Conservation (phyloP, 2,329 filamentous ascomycete genomes). For the Daldinia sp. region DNA sequence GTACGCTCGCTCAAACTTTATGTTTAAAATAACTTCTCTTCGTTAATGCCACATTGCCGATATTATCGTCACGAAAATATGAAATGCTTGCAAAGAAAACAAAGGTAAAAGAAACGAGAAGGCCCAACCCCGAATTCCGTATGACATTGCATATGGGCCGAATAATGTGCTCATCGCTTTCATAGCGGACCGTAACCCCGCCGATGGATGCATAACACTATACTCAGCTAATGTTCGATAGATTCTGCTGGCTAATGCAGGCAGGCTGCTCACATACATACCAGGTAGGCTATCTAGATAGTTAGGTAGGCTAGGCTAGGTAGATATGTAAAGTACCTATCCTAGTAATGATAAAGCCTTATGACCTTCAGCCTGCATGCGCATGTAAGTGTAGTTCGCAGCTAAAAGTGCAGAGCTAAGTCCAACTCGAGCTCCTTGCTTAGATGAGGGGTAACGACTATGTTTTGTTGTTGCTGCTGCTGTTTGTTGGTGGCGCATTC, state of each 20-base stretch:
- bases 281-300: too few species aligned
- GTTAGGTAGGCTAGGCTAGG: too few species aligned
- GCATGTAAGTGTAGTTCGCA: slow-evolving; percentile 1
- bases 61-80: background rate
- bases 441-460: background rate
- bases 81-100: background rate
- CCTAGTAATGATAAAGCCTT: background rate
- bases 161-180: slow-evolving; percentile 3
- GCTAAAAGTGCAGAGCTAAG: background rate
- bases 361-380: background rate
- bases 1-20: background rate
- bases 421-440: background rate
- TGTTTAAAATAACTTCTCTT: slow-evolving; percentile 1
- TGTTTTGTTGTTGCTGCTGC: background rate
- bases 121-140: background rate
- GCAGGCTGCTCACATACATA: background rate
- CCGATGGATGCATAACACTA: background rate
- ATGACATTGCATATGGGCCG: slow-evolving; percentile 1
- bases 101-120: background rate
- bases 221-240: background rate
- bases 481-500: background rate
- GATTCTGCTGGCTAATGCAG: background rate
- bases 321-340: too few species aligned
- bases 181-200: slow-evolving; percentile 3
- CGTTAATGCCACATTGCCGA: background rate